These are phyloP conservation scores for Phytopythium aichiense DNA, from an alignment of 352 stramenopile genomes.

Conservation along the genomic window DNA sequence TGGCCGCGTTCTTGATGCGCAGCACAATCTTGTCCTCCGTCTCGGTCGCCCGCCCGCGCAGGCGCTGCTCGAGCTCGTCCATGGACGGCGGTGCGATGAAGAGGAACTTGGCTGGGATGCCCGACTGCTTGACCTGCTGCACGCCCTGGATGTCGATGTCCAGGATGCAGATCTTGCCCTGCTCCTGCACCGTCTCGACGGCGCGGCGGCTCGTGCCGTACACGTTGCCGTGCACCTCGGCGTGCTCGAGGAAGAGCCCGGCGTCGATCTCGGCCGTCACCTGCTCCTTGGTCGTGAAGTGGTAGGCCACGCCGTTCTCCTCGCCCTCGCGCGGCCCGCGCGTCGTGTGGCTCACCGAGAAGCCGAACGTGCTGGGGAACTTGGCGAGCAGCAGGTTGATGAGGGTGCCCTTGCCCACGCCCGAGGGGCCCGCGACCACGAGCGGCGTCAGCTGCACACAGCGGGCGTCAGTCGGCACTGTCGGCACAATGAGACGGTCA, in stretches of 20 bases:
- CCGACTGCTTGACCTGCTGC: constrained; percentile 88
- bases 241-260: constrained; percentile 97
- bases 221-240: constrained; percentile 96
- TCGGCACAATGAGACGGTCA: background rate
- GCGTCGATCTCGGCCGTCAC: constrained; percentile 93
- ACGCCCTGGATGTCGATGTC: constrained; percentile 99
- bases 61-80: constrained; percentile 91
- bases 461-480: too few relatives aligned
- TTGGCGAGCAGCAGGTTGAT: constrained; percentile 90
- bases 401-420: constrained; percentile 95
- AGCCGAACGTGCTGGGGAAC: constrained; percentile 89
- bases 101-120: constrained; percentile 91
- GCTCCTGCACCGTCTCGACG: constrained; percentile 89
- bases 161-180: constrained; percentile 97
- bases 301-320: constrained; percentile 95
- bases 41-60: constrained; percentile 94
- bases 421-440: constrained; percentile 89
- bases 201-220: constrained; percentile 95
- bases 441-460: constrained; percentile 62
- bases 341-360: constrained; percentile 98
- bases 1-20: constrained; percentile 90
- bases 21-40: constrained; percentile 95
- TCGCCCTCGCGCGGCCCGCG: constrained; percentile 91
- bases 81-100: constrained; percentile 97
- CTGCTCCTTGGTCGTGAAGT: constrained; percentile 93